These are phyloP conservation scores for Mortierella antarctica DNA, from an alignment of 192 early-diverging fungal genomes.

Conservation along the genomic window DNA sequence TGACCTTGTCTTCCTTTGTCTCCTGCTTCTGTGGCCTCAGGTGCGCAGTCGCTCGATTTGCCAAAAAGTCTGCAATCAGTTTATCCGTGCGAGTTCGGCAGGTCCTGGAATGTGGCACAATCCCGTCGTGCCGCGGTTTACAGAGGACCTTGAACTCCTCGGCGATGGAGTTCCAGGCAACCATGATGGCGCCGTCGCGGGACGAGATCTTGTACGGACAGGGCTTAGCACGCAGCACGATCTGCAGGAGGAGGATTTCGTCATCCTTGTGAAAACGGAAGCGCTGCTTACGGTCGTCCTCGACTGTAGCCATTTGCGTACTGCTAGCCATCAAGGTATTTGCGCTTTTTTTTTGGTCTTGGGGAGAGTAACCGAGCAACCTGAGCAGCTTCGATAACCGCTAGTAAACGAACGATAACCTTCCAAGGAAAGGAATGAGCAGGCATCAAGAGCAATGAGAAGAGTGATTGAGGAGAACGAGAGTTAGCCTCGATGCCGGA, in stretches of 20 bases:
- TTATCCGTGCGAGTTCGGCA: conserved; percentile 43
- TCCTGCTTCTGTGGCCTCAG: conserved; percentile 13
- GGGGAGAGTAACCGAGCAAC: too few species aligned
- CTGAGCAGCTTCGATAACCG: too few species aligned
- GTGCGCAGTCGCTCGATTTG: conserved; percentile 6
- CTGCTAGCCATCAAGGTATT: not conserved
- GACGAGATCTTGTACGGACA: conserved; percentile 42
- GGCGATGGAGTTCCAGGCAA: conserved; percentile 41
- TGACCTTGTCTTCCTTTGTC: conserved; percentile 33
- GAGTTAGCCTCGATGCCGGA: too few species aligned
- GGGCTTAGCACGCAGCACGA: conserved; percentile 33
- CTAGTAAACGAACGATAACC: too few species aligned
- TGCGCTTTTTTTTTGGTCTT: too few species aligned
- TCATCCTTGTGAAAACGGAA: conserved; percentile 50
- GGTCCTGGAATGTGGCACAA: conserved; percentile 27
- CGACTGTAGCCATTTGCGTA: conserved; percentile 7
- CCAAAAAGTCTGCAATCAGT: conserved; percentile 29
- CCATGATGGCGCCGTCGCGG: conserved; percentile 43
- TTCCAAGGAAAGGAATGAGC: too few species aligned
- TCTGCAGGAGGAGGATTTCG: conserved; percentile 33
- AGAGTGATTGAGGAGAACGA: too few species aligned
- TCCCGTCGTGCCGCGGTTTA: conserved; percentile 28
- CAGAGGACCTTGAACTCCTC: conserved; percentile 25
- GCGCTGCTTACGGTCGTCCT: conserved; percentile 38
- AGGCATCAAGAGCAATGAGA: too few species aligned